phyloP scores from a whole-genome alignment of 495 filamentous ascomycete species.

The Trichoderma gamsii region DNA sequence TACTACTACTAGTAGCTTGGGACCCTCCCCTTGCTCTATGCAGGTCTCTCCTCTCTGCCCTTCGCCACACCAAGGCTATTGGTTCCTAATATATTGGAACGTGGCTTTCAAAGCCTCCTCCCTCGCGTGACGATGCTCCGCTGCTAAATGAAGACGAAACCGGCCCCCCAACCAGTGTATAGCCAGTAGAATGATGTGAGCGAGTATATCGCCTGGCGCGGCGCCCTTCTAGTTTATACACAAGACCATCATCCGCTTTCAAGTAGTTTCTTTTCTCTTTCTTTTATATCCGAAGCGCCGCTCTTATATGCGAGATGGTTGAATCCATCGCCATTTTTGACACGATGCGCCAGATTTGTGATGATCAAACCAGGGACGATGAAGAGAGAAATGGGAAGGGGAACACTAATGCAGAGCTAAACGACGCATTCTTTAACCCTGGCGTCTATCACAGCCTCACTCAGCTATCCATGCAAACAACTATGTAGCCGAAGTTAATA shows the following conservation, averaged over 20 bases:
- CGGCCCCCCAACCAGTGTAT: not conserved
- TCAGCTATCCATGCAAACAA: too few relatives aligned
- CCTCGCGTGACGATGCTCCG: not conserved
- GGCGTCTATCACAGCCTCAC: too few relatives aligned
- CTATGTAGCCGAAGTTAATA: not conserved
- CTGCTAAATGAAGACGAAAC: not conserved
- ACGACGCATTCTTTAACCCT: not conserved
- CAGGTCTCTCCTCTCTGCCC: not conserved
- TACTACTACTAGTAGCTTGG: not conserved
- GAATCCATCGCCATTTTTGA: not conserved
- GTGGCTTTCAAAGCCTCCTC: not conserved
- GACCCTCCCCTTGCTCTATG: not conserved
- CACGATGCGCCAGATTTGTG: not conserved
- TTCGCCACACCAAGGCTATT: constrained; percentile 2
- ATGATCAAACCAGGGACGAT: not conserved
- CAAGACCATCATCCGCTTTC: not conserved
- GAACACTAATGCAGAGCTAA: not conserved
- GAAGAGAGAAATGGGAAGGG: not conserved
- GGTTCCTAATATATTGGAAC: not conserved
- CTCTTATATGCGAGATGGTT: not conserved
- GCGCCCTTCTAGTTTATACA: not conserved
- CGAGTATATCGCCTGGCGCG: not conserved
- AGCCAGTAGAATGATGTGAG: not conserved
- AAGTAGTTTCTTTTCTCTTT: not conserved
- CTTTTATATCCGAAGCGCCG: constrained; percentile 7